Evolutionary conservation across 2,329 filamentous ascomycete species (phyloP), one percentile per base, ranked within the genome.

Genomic region (Colletotrichum endophyticum): DNA sequence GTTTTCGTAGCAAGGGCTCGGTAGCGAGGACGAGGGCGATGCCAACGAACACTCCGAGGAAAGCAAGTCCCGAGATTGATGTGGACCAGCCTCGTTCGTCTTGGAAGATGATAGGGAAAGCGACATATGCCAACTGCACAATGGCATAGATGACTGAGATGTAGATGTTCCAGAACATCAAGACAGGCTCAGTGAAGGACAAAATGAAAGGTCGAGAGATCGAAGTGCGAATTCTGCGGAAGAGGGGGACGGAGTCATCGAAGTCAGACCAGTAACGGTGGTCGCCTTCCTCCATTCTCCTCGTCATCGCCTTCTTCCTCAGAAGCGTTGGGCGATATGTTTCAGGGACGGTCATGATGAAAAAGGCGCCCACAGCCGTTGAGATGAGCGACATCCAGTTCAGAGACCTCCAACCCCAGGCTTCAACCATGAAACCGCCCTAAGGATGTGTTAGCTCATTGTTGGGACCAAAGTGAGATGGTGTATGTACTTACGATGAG

Each of bases 71-170:
- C 2, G 89, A 89, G 27, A 91, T 70, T 1, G 90, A 88, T 1
- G 90, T 86, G 8, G 85, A 85, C 92, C 92, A 94, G 77, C 91
- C 91, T 22, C 92, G 90, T 36, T 80, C 78, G 34, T 88, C 85
- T 66, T 86, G 86, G 83, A 92, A 93, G 74, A 93, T 89, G 73
- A 93, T 92, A 0, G 91, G 91, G 80, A 92, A 92, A 39, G 91
- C 91, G 22, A 92, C 90, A 83, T 93, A 93, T 81, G 91, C 92
- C 63, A 93, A 88, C 78, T 94, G 93, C 4, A 93, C 86, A 22
- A 93, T 91, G 30, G 89, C 90, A 81, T 93, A 93, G 61, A 93
- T 88, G 64, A 93, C 87, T 4, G 90, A 91, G 73, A 93, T 90
- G 80, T 93, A 93, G 44, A 93, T 82, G 80, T 93, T 91, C 92